Evolutionary conservation across 2,329 filamentous ascomycete species (phyloP), one percentile per base, ranked within the genome.

Genomic region (Pochonia chlamydosporia): DNA sequence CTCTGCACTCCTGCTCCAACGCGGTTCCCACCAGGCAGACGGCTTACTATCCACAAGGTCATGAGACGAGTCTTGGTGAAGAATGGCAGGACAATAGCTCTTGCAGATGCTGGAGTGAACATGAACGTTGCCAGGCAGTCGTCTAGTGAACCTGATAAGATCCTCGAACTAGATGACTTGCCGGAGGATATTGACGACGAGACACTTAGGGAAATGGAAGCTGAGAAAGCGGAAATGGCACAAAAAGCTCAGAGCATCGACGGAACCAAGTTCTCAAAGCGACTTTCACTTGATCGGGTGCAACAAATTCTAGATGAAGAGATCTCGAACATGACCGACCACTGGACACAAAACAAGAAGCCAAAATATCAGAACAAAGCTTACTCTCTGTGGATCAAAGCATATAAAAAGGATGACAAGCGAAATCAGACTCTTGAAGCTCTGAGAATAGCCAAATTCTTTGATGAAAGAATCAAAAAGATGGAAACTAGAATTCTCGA

Each of bases 191-290:
- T 58, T 3, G 82, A 87, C 54, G 69, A 75, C 10, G 73, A 78
- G 30, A 84, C 79, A 0, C 76, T 74, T 69, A 66, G 65, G 37
- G 84, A 87, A 56, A 84, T 87, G 9, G 73, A 83, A 40, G 64
- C 67, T 35, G 65, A 69, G 44, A 28, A 51, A 30, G 26, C 46
- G 20, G 10, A 56, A 55, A 20, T 48, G 43, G 10, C 45, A 13
- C 28, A 51, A 36, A 42, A 33, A 24, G 37, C 40, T 11, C 31
- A 42, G 14, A 26, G 35, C 21, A 13, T 35, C 5, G 31, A 35
- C 9, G 31, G 31, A 8, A 35, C 2, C 5, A 36, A n/a, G 53
- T 51, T 13, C 63, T 83, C 11, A 63, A 67, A 9, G 28, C 42
- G 30, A 2, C 10, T 51, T 11, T 26, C 46, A 11, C 9, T 20